Evolutionary conservation across 257 asterid species (phyloP).

Genomic region (Nyctanthes arbortristis): DNA sequence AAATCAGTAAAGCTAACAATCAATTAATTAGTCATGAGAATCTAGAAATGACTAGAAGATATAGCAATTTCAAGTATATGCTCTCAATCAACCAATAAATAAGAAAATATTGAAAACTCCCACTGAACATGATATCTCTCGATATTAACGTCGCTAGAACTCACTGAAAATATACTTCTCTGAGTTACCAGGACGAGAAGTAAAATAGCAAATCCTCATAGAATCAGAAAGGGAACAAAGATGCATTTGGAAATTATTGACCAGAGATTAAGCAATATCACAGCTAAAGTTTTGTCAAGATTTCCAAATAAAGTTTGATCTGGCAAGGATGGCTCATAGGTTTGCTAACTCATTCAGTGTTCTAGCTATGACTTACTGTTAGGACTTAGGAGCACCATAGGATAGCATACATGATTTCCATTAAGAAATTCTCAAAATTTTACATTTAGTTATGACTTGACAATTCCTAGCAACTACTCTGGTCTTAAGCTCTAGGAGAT

Average conservation of each 20-base stretch:
- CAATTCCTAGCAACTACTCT: background rate
- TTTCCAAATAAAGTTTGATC: too few species aligned
- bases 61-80: background rate
- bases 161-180: background rate
- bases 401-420: background rate
- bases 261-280: background rate
- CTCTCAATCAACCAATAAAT: constrained; percentile 1
- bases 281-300: too few species aligned
- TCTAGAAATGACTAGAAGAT: constrained; percentile 10
- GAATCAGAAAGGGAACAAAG: background rate
- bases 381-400: background rate
- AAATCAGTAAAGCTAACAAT: background rate
- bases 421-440: background rate
- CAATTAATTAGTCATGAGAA: constrained; percentile 2
- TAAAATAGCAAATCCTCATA: background rate
- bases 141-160: background rate
- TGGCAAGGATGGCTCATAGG: background rate
- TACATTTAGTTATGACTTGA: background rate
- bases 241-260: background rate
- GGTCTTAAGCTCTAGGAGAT: background rate
- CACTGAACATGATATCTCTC: background rate
- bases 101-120: background rate
- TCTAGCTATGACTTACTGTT: background rate
- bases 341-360: background rate
- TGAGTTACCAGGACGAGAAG: background rate